Evolutionary conservation across 768 basidiomycete species (phyloP), one percentile per base, ranked within the genome.

Genomic region (Amanita polypyramis): DNA sequence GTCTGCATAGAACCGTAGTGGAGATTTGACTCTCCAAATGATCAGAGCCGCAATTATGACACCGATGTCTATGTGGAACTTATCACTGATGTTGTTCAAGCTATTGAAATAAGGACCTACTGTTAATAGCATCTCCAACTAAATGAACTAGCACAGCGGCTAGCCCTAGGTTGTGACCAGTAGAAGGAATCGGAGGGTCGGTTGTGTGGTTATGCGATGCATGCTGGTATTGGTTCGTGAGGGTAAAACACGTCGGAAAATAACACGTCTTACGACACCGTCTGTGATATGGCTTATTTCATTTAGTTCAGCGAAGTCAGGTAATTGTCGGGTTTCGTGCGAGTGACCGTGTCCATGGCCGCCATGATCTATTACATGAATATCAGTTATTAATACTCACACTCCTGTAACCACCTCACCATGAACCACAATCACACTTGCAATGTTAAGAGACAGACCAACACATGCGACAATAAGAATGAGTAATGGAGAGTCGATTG

Each of bases 91-190:
- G 43, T 17, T 34, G 20, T 14, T 29, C 32, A n/a, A 32, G 11
- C 5, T 2, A 10, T 14, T 17, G 14, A 33, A 32, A 15, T 29
- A 15, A 15, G 23, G 21, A 61, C 70, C 23, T 52, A 73, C 75
- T 77, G 56, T 77, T 77, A 12, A 74, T 56, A 9, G 75, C 77
- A 53, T 77, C 75, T 4, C 76, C 75, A 10, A 74, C 55, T 32
- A 79, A 62, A 59, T 79, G 76, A 30, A 73, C 58, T 10, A 79
- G 56, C 2, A 77, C 75, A 9, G 70, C 76, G 39, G 69, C 52
- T 9, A 76, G 53, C 29, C 75, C 75, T 21, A 74, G 55, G 52
- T 76, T 76, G 25, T 63, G 62, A 47, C 67, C 62, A 19, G 64
- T 61, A 25, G 54, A 51, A 34, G 50, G 45, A 29, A 52, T 49